phyloP scores from a whole-genome alignment of 2,329 filamentous ascomycete species.

The Hymenoscyphus infarciens region DNA sequence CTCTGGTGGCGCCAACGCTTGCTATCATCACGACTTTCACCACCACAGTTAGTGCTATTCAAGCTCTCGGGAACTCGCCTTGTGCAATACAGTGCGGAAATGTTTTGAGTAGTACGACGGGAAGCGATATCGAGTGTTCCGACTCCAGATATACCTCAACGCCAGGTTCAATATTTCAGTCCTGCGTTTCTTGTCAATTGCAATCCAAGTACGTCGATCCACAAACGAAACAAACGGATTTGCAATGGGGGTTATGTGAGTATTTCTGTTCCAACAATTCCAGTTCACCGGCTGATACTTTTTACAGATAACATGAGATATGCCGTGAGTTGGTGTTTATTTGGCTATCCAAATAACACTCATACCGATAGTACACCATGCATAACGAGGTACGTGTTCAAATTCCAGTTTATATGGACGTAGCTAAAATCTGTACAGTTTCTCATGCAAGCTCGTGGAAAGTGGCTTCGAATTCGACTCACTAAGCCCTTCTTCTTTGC shows the following conservation, averaged over 20 bases:
- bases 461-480: constrained; percentile 48
- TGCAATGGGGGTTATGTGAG: constrained; percentile 54
- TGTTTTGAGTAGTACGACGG: constrained; percentile 25
- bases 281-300: background rate
- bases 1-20: constrained; percentile 18
- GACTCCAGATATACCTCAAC: constrained; percentile 18
- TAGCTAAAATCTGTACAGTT: constrained; percentile 35
- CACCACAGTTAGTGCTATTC: constrained; percentile 22
- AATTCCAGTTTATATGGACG: background rate
- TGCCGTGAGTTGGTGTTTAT: constrained; percentile 53
- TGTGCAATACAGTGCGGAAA: constrained; percentile 34
- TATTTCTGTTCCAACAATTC: constrained; percentile 16
- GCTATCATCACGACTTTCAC: constrained; percentile 23
- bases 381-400: constrained; percentile 46
- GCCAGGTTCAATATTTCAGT: constrained; percentile 23
- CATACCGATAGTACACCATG: constrained; percentile 42
- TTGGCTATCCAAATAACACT: constrained; percentile 44
- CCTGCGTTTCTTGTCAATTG: constrained; percentile 31
- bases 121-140: constrained; percentile 28
- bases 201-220: constrained; percentile 45
- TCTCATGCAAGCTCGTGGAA: constrained; percentile 49
- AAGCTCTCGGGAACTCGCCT: constrained; percentile 26
- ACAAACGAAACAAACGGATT: constrained; percentile 46
- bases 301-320: constrained; percentile 55
- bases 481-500: constrained; percentile 29